These are phyloP conservation scores for Kingdonia uniflora DNA, from an alignment of 164 flowering plant genomes.

Conservation along the genomic window DNA sequence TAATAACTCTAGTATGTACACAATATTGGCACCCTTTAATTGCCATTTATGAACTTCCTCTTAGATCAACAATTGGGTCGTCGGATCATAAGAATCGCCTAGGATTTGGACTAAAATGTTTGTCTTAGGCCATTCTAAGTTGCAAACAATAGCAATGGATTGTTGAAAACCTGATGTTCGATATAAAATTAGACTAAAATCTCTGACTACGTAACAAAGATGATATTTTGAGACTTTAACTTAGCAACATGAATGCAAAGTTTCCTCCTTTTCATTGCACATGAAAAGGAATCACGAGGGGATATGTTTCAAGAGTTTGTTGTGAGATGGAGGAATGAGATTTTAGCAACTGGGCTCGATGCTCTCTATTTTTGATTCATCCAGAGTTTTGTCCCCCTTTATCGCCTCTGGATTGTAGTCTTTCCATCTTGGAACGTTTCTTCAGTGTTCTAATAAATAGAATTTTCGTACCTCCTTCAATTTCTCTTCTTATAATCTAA, in stretches of 20 bases:
- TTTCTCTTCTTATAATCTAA: too few species aligned
- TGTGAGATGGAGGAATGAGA: too few species aligned
- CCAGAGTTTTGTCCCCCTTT: too few species aligned
- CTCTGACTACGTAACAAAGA: not conserved
- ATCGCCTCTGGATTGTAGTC: too few species aligned
- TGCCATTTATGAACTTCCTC: conserved; percentile 92
- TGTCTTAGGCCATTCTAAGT: conserved; percentile 83
- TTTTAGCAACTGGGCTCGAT: too few species aligned
- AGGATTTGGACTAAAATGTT: conserved; percentile 71
- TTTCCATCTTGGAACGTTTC: too few species aligned
- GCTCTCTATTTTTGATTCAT: too few species aligned
- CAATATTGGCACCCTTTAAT: conserved; percentile 61
- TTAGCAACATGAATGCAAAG: not conserved
- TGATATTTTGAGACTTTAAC: not conserved
- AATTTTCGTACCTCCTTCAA: too few species aligned
- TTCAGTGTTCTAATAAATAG: too few species aligned
- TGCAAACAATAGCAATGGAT: conserved; percentile 82
- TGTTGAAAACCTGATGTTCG: conserved; percentile 72
- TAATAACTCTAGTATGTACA: conserved; percentile 67
- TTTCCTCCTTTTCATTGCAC: conserved; percentile 98
- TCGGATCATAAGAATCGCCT: conserved; percentile 86
- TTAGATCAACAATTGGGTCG: conserved; percentile 55
- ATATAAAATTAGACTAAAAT: not conserved
- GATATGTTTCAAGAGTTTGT: too few species aligned
- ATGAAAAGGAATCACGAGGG: too few species aligned